These are phyloP conservation scores for Erodium trifolium DNA, from an alignment of 441 rosid species.

Conservation along the genomic window DNA sequence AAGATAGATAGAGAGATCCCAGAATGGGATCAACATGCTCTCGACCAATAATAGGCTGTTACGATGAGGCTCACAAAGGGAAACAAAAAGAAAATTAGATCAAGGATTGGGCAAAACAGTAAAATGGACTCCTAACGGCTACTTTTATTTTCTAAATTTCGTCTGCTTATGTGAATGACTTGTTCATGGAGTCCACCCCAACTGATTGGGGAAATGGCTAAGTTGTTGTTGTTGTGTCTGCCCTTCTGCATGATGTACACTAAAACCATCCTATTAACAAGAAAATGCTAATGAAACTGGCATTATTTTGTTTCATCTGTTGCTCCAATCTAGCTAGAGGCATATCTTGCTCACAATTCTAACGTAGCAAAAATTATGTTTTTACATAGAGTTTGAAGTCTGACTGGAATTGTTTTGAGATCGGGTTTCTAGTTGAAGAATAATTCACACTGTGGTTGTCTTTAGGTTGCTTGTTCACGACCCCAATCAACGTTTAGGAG, in stretches of 20 bases:
- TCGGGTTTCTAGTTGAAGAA: neutral
- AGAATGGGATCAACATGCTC: too few species aligned
- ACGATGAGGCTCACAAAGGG: too few species aligned
- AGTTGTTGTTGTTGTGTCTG: neutral
- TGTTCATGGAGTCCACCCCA: too few species aligned
- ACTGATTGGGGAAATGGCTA: too few species aligned
- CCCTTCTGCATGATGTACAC: neutral
- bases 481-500: conserved; percentile 62
- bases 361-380: neutral
- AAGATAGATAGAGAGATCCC: too few species aligned
- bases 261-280: neutral
- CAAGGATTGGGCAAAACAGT: too few species aligned
- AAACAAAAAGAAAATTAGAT: too few species aligned
- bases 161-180: too few species aligned
- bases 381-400: neutral
- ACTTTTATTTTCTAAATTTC: too few species aligned
- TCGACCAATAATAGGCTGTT: too few species aligned
- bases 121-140: too few species aligned
- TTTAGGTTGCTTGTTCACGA: conserved; percentile 64
- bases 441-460: conserved; percentile 15
- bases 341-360: too few species aligned
- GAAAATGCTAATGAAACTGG: neutral
- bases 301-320: neutral
- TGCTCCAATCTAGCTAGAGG: neutral
- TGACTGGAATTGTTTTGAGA: neutral